Evolutionary conservation across 2,329 filamentous ascomycete genomes (phyloP).

Genomic region (Phialophora macrospora): DNA sequence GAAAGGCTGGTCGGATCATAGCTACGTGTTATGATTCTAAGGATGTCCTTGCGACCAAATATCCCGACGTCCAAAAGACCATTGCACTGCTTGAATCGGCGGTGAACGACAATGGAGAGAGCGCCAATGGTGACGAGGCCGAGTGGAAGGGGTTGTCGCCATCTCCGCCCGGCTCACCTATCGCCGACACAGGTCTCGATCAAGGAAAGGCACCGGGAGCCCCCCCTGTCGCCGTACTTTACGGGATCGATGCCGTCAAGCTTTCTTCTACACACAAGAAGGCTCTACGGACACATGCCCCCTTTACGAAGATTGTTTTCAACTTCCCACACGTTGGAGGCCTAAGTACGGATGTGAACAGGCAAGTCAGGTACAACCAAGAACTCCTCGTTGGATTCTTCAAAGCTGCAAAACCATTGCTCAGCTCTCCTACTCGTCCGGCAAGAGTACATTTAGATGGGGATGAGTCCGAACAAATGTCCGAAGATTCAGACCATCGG

Average conservation of each 20-base stretch:
- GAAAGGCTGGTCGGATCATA: constrained; percentile 48
- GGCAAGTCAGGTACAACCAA: constrained; percentile 92
- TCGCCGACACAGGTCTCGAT: constrained; percentile 1
- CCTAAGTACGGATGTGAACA: constrained; percentile 87
- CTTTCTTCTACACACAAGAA: constrained; percentile 43
- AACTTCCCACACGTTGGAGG: constrained; percentile 98
- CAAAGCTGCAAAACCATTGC: constrained; percentile 50
- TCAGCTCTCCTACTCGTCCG: constrained; percentile 32
- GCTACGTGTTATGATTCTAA: constrained; percentile 54
- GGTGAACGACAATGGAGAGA: constrained; percentile 1
- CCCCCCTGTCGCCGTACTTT: constrained; percentile 44
- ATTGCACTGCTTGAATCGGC: constrained; percentile 17
- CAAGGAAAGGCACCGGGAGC: constrained; percentile 17
- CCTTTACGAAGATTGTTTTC: constrained; percentile 83
- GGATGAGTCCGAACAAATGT: constrained; percentile 38
- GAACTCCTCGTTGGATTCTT: constrained; percentile 57
- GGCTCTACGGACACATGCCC: constrained; percentile 41
- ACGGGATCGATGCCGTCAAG: constrained; percentile 52
- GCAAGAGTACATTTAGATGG: constrained; percentile 22
- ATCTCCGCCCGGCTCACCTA: constrained; percentile 10
- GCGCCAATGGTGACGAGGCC: constrained; percentile 19
- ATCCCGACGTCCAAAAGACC: constrained; percentile 64
- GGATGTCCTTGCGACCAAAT: constrained; percentile 67
- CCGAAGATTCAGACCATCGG: constrained; percentile 22
- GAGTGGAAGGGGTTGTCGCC: constrained; percentile 39